phyloP scores from a whole-genome alignment of 371 early-diverging fungal genomes.

The Mucor mucedo region DNA sequence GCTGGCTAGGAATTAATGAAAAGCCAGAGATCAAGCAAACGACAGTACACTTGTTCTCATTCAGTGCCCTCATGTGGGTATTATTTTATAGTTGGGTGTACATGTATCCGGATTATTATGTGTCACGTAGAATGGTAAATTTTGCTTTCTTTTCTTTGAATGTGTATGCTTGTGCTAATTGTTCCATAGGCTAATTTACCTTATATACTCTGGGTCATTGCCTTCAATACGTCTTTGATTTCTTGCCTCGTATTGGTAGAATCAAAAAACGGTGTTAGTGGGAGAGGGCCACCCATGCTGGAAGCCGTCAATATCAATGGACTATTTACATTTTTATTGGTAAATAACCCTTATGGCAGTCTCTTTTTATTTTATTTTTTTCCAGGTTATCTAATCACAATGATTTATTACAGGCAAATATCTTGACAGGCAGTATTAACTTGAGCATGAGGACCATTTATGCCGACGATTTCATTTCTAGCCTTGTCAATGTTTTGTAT shows the following conservation, averaged over 20 bases:
- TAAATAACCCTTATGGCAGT: conserved; percentile 28
- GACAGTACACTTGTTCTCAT: conserved; percentile 20
- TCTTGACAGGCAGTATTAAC: conserved; percentile 85
- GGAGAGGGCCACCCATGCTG: conserved; percentile 60
- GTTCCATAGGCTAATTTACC: conserved; percentile 71
- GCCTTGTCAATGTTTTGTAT: conserved; percentile 61
- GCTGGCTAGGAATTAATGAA: neutral
- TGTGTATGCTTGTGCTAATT: neutral
- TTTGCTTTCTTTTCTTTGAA: neutral
- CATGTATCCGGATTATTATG: conserved; percentile 29
- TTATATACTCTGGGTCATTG: conserved; percentile 76
- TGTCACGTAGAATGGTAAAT: conserved; percentile 74
- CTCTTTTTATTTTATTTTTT: neutral
- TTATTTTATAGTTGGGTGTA: conserved; percentile 38
- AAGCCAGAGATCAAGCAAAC: conserved; percentile 8
- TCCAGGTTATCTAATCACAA: neutral
- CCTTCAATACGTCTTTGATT: conserved; percentile 68
- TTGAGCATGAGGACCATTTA: conserved; percentile 74
- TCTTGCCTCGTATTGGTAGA: conserved; percentile 63
- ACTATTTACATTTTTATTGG: conserved; percentile 82
- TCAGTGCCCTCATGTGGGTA: conserved; percentile 31
- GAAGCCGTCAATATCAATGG: conserved; percentile 82
- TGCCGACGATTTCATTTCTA: conserved; percentile 44
- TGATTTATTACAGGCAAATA: conserved; percentile 64
- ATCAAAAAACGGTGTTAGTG: conserved; percentile 23